Conservation (phyloP, 208 protist species). For the Acanthamoeba royreba region DNA sequence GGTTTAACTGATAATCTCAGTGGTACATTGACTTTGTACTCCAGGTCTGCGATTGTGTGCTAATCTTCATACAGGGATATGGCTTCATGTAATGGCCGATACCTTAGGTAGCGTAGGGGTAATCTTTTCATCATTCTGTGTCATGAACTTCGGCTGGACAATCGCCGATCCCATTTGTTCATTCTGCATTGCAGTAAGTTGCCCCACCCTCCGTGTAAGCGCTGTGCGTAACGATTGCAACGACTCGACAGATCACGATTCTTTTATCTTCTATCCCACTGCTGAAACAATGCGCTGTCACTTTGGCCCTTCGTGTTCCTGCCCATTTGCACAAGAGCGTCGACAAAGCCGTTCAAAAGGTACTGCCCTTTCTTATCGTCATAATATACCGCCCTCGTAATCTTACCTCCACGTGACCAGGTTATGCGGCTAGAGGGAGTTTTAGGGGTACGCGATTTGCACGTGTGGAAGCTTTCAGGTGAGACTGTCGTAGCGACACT, state of each 20-base stretch:
- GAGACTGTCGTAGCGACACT: not conserved
- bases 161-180: slow-evolving; percentile 30
- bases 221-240: not conserved
- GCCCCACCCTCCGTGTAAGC: not conserved
- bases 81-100: slow-evolving; percentile 83
- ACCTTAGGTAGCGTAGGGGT: slow-evolving; percentile 84
- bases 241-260: not conserved
- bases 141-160: not conserved
- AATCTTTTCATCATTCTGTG: slow-evolving; percentile 73
- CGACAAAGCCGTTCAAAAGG: not conserved
- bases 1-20: slow-evolving; percentile 32
- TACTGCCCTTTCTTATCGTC: not conserved
- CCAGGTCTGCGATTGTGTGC: not conserved
- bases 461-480: not conserved
- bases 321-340: not conserved
- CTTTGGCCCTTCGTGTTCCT: not conserved
- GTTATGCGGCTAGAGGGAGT: not conserved
- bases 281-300: not conserved
- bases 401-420: not conserved
- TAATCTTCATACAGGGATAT: slow-evolving; percentile 66
- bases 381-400: not conserved
- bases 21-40: not conserved
- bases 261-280: not conserved
- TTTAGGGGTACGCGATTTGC: not conserved
- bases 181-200: not conserved